A percentile compares a stretch with the other conserved stretches of the same genome.
Conservation (phyloP, 139 green algal species). For the Bryopsis sp. region DNA sequence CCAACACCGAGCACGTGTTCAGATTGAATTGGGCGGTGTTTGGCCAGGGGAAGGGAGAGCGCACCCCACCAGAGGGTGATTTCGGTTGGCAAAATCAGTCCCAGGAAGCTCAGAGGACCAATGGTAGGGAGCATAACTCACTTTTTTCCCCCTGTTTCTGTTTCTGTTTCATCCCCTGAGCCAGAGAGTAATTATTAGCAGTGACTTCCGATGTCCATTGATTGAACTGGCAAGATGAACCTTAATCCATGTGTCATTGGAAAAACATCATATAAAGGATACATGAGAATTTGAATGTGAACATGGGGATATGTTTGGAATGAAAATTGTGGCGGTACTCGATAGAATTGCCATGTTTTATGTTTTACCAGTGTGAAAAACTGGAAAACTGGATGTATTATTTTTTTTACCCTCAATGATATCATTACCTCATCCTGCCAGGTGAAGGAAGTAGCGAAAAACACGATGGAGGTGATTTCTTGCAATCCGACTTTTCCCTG, state of each 20-base stretch:
- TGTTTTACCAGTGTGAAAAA: too few relatives aligned
- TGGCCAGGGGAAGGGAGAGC: conserved; percentile 57
- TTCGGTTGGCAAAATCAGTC: neutral
- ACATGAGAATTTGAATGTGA: too few relatives aligned
- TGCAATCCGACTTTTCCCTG: neutral
- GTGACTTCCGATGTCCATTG: neutral
- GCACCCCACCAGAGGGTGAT: conserved; percentile 18
- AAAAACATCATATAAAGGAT: too few relatives aligned
- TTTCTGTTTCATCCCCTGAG: neutral
- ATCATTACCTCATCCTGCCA: neutral
- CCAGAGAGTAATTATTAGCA: neutral
- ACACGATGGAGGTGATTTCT: neutral
- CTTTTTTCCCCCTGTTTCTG: conserved; percentile 2
- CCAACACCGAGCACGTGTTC: conserved; percentile 57
- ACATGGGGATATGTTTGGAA: too few relatives aligned
- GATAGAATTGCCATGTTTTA: too few relatives aligned
- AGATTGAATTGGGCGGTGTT: conserved; percentile 75
- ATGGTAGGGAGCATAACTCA: neutral
- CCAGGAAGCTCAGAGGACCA: neutral
- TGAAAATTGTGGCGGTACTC: too few relatives aligned
- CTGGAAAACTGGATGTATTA: neutral
- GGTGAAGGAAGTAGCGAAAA: neutral
- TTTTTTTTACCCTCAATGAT: neutral
- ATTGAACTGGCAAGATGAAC: too few relatives aligned
- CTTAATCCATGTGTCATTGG: too few relatives aligned